Percentiles rank a stretch among this genome's conserved stretches.
These are phyloP conservation scores for Tetrahymena borealis DNA, from an alignment of 73 alveolate genomes.

Conservation along the genomic window DNA sequence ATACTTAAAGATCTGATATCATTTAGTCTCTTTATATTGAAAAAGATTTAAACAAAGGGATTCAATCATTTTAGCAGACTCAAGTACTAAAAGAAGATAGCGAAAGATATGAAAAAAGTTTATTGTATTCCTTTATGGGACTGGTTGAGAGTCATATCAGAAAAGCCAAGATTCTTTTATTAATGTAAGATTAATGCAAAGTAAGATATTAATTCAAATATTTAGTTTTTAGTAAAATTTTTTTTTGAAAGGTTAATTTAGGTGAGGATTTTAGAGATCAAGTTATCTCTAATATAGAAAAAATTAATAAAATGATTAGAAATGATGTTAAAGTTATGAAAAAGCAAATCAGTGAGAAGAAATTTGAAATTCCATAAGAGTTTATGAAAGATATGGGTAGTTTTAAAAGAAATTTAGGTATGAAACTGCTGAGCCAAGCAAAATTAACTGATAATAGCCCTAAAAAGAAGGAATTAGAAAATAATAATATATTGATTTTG, in stretches of 20 bases:
- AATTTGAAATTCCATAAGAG: not conserved
- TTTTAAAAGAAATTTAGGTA: not conserved
- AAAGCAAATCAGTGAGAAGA: not conserved
- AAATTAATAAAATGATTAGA: not conserved
- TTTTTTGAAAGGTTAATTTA: not conserved
- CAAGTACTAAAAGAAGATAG: not conserved
- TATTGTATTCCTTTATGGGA: not conserved
- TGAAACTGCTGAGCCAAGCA: not conserved
- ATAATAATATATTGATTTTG: not conserved
- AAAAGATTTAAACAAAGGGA: not conserved
- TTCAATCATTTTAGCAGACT: not conserved
- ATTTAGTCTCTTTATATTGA: not conserved
- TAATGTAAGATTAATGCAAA: not conserved
- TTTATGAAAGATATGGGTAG: not conserved
- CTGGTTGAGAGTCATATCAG: not conserved
- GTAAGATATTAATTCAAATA: too few species aligned
- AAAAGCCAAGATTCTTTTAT: not conserved
- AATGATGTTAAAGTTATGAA: not conserved
- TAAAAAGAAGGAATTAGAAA: not conserved
- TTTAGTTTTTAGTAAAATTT: not conserved
- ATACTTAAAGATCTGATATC: not conserved
- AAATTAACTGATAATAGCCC: not conserved
- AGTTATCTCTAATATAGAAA: not conserved
- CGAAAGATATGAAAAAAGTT: not conserved
- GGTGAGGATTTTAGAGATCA: not conserved